phyloP scores from a whole-genome alignment of 2,329 filamentous ascomycete species.

The Ilyonectria mors-panacis region DNA sequence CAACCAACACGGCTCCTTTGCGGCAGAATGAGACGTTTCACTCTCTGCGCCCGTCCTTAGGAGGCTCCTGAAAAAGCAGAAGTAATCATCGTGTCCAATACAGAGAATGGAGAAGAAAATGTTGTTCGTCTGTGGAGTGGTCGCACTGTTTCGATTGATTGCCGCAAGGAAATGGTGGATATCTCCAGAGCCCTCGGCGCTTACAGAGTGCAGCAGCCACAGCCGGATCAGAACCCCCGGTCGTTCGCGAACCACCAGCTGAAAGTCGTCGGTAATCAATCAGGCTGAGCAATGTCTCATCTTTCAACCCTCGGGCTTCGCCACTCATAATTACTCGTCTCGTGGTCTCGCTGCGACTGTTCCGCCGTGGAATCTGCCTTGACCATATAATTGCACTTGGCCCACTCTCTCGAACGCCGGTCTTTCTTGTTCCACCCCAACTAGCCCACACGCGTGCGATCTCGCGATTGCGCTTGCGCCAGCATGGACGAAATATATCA shows the following conservation, averaged over 20 bases:
- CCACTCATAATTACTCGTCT: too few relatives aligned
- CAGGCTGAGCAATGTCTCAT: not conserved
- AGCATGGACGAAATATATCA: slow-evolving; percentile 53
- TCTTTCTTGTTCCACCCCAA: not conserved
- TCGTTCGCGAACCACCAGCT: not conserved
- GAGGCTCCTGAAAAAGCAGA: too few relatives aligned
- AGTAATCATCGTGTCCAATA: too few relatives aligned
- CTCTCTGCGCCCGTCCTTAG: too few relatives aligned
- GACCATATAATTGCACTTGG: not conserved
- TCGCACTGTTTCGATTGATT: too few relatives aligned
- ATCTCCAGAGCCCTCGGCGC: too few relatives aligned
- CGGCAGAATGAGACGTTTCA: too few relatives aligned
- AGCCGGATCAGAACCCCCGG: not conserved
- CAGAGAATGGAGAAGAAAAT: too few relatives aligned
- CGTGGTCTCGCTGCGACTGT: not conserved
- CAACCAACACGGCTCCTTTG: too few relatives aligned
- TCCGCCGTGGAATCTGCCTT: not conserved
- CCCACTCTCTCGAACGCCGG: not conserved
- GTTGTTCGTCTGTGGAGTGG: too few relatives aligned
- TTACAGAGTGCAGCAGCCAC: not conserved
- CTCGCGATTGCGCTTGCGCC: not conserved
- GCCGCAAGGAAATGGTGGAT: too few relatives aligned
- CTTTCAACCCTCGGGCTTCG: not conserved
- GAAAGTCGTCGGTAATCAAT: not conserved
- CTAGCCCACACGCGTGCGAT: not conserved